Base-by-base conservation (phyloP, 176 grass and related monocot genomes). In the Tillandsia leiboldiana region DNA sequence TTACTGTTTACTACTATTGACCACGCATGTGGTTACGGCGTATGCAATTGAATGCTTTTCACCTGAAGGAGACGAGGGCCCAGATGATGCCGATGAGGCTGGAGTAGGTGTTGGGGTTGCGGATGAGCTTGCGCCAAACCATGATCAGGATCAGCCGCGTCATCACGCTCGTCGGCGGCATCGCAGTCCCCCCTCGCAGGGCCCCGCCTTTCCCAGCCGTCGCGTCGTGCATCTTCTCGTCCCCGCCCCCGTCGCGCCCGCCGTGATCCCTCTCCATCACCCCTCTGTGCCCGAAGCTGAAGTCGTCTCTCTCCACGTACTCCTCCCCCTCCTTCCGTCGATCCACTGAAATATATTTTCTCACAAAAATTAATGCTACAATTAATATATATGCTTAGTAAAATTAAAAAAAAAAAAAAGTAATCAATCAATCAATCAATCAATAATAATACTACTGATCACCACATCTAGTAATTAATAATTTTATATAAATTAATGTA, bases 41-140 rank as follows among this genome's bases (percentile, higher is more conserved):
- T 1, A 6, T 42, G 33, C 33, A 42, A 42, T 6, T 53, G 47
- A 69, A 62, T 71, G 56, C 10, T n/a, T 67, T 50, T 72, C 67
- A 89, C 94, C 82, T 80, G 94, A 93, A 99, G 82, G 86, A 99
- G 71, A 99, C 78, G 65, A 99, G 94, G 27, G 94, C 79, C 94
- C 94, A 99, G 80, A 87, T 73, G 68, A 99, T 75, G 53, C 94
- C 94, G 66, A 99, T 88, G 61, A 99, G 84, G 82, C 86, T 90
- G 69, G 94, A 99, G 75, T 99, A 99, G 67, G 87, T 93, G 87
- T 99, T 99, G 66, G 94, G 94, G 74, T 99, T 99, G 78, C 94
- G 87, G 77, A 99, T 99, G 12, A 99, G 90, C 81, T 99, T 99
- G 65, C 94, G 79, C 94, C 94, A 99, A 54, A 99, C 94, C 94